Percentiles rank a stretch among this genome's conserved stretches.
Conservation (phyloP, 2,329 filamentous ascomycete species). For the Helminthosporium solani region DNA sequence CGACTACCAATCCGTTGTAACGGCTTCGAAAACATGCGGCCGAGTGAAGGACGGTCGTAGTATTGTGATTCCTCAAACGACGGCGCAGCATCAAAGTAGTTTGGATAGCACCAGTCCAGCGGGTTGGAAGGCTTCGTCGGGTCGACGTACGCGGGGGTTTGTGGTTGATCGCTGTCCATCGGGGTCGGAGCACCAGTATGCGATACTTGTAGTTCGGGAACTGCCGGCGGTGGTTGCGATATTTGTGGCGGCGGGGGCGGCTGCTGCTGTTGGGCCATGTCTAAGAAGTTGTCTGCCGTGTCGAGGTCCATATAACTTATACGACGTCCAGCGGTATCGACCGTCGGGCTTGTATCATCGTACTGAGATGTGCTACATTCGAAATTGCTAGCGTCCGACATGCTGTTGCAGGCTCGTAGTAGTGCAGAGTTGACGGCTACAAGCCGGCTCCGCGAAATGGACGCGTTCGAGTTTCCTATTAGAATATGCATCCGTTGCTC, state of each 20-base stretch:
- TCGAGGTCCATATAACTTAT: constrained; percentile 44
- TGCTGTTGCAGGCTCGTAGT: constrained; percentile 22
- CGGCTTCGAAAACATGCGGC: constrained; percentile 38
- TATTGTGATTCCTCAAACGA: constrained; percentile 40
- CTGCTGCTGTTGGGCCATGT: constrained; percentile 30
- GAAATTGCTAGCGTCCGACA: constrained; percentile 19
- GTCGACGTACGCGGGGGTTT: constrained; percentile 24
- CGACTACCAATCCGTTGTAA: constrained; percentile 35
- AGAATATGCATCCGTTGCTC: constrained; percentile 41
- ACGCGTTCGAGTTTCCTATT: constrained; percentile 32
- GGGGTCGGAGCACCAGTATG: constrained; percentile 12
- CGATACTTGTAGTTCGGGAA: constrained; percentile 1
- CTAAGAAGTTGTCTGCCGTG: constrained; percentile 27
- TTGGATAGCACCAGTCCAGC: constrained; percentile 35
- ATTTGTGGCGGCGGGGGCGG: constrained; percentile 13
- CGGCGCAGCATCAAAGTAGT: constrained; percentile 38
- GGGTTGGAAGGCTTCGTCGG: constrained; percentile 33
- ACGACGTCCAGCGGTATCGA: constrained; percentile 28
- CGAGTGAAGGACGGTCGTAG: constrained; percentile 38
- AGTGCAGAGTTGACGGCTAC: constrained; percentile 36
- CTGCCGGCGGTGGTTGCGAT: constrained; percentile 13
- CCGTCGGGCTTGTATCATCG: constrained; percentile 23
- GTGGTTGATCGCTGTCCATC: constrained; percentile 23
- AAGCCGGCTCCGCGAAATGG: constrained; percentile 28
- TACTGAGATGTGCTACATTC: constrained; percentile 29